Base-by-base conservation (phyloP, 768 basidiomycete species). In the Kwoniella dendrophila region DNA sequence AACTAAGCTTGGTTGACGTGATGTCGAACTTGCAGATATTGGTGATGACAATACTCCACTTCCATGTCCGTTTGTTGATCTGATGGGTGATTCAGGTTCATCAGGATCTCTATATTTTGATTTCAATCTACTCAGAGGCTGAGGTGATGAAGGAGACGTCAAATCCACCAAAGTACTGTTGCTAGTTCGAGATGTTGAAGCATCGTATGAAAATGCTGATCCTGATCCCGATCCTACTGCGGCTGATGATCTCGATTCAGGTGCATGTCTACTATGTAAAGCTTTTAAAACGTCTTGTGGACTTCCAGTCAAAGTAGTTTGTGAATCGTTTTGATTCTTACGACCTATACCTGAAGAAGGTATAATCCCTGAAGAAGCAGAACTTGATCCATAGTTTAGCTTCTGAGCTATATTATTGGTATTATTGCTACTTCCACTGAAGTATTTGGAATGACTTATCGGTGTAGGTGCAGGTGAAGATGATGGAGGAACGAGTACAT, bases 51-150 rank as follows among this genome's bases (percentile, higher is more conserved):
- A 56, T 2, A 29, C 27, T 10, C 4, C 27, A 16, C 24, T 26
- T 10, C 45, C 45, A 14, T 30, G 29, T 4, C 14, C 29, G 29
- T 14, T 45, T 6, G 56, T 20, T 16, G 68, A 32, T 22, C 60
- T 36, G 30, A 48, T 63, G 10, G 69, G 72, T 1, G 72, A 53
- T 12, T 70, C 70, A 32, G 36, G 53, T 52, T 67, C 72, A 22
- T 70, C 70, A 33, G 54, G 55, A 51, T 67, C 72, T 10, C 57
- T 41, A 38, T 72, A 74, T 32, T 56, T 50, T 3, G 65, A 32
- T 63, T 71, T 74, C 24, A 71, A 48, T n/a, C 70, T 49, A 32
- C 56, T 59, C 14, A 64, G 59, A 33, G 66, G 71, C 45, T 56
- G 40, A 40, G 71, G 71, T 16, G 71, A 66, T 1, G 60, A 52